Base-by-base conservation (phyloP, 2,329 filamentous ascomycete genomes). In the Penicillium sp. region DNA sequence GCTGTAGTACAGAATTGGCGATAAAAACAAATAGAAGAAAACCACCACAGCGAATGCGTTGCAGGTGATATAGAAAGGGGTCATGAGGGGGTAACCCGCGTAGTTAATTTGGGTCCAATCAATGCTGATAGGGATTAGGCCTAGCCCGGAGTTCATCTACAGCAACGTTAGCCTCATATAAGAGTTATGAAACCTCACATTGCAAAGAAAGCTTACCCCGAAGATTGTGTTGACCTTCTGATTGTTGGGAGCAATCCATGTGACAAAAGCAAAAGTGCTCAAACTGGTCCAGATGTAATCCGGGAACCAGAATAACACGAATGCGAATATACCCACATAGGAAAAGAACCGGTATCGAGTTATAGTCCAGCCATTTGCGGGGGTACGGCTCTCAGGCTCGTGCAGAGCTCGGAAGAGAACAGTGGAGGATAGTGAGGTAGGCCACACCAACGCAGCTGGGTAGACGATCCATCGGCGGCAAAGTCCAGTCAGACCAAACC, bases 1-100 rank as follows among this genome's bases (percentile, higher is more conserved):
- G n/a, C 73, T 78, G 62, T 83, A 86, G 66, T 86, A 83, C 31
- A 86, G 72, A 29, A 81, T 82, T 0, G 77, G 77, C 0, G 72
- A 75, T 9, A 71, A 67, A 56, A 81, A 64, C 54, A 84, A 67
- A 63, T 80, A 79, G 67, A 86, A 85, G 54, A 84, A 57, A 27
- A 85, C 57, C 45, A 85, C 75, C 31, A 83, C 68, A 18, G 83
- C 65, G 21, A 81, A 81, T 57, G 86, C 86, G 62, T 77, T 77
- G 54, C 85, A 83, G 54, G 83, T 82, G 32, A 64, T 64, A 63
- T 84, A 81, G 51, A 66, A 69, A 1, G 71, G 71, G 6, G 63
- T 65, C 27, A 64, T 64, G 2, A 73, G 56, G 7, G 69, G 69
- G 27, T 29, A 53, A 4, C 64, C 64, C 8, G 65, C 67, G n/a